phyloP scores from a whole-genome alignment of 2,329 filamentous ascomycete genomes.

The Paecilomyces sp. region DNA sequence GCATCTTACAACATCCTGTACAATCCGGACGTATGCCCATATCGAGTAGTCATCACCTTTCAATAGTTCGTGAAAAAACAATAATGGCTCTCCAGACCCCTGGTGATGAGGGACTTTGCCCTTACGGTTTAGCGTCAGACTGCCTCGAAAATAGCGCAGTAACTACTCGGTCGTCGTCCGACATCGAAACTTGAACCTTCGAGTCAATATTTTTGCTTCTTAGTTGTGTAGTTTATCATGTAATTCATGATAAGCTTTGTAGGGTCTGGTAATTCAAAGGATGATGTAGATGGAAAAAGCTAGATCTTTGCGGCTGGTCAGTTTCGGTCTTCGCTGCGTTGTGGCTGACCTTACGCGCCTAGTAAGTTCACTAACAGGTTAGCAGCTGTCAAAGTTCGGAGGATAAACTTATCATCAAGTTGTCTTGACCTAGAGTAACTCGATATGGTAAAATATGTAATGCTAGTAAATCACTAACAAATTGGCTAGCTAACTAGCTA shows the following conservation, averaged over 20 bases:
- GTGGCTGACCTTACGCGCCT: not conserved
- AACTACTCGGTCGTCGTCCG: not conserved
- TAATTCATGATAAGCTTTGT: not conserved
- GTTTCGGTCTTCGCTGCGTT: not conserved
- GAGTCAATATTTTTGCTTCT: not conserved
- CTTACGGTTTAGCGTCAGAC: not conserved
- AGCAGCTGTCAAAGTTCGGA: not conserved
- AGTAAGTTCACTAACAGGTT: not conserved
- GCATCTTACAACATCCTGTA: not conserved
- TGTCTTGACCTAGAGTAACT: too few relatives aligned
- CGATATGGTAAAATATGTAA: not conserved
- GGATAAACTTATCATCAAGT: not conserved
- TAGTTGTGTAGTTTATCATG: not conserved
- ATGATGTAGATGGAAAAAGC: not conserved
- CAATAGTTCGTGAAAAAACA: not conserved
- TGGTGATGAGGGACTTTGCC: not conserved
- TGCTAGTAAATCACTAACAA: not conserved
- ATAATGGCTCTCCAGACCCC: not conserved
- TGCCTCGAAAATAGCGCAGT: not conserved
- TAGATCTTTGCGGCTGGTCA: not conserved
- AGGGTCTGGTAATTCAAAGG: not conserved
- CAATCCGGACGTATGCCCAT: not conserved
- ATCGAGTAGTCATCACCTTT: not conserved
- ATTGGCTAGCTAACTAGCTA: too few relatives aligned
- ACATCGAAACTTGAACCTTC: not conserved